Conservation (phyloP, 352 stramenopile species). For the Halophytophthora polymorphica region DNA sequence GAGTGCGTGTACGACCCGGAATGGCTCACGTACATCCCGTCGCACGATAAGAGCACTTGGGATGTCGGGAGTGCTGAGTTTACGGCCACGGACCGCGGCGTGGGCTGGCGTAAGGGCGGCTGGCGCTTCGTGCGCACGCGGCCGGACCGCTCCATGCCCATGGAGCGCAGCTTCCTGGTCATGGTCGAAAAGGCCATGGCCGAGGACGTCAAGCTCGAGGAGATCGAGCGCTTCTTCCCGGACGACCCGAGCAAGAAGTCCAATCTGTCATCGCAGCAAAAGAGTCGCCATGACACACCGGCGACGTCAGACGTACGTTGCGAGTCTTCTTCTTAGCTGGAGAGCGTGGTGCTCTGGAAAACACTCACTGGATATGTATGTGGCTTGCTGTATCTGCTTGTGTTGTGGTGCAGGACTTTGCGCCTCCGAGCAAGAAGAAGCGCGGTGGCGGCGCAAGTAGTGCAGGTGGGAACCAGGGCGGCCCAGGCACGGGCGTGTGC, state of each 20-base stretch:
- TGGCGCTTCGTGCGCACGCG: constrained; percentile 74
- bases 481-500: constrained; percentile 70
- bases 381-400: not conserved
- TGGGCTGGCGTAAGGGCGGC: constrained; percentile 81
- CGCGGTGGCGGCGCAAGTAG: constrained; percentile 21
- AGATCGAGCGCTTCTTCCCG: constrained; percentile 77
- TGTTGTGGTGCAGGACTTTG: constrained; percentile 43
- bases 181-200: constrained; percentile 70
- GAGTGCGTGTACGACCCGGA: constrained; percentile 82
- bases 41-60: constrained; percentile 81
- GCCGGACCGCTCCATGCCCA: constrained; percentile 59
- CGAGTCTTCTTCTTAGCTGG: not conserved
- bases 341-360: not conserved
- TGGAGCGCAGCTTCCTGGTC: constrained; percentile 53
- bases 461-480: constrained; percentile 24
- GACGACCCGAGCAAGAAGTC: constrained; percentile 64
- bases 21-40: constrained; percentile 81
- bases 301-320: constrained; percentile 37
- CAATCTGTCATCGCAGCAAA: constrained; percentile 26
- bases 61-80: constrained; percentile 65
- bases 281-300: constrained; percentile 34
- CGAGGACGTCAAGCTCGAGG: constrained; percentile 78
- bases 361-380: not conserved
- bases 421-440: constrained; percentile 66
- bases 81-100: constrained; percentile 52